Percentiles rank a stretch among this genome's conserved stretches.
These are phyloP conservation scores for Eimeria necatrix DNA, from an alignment of 169 alveolate genomes.

Conservation along the genomic window DNA sequence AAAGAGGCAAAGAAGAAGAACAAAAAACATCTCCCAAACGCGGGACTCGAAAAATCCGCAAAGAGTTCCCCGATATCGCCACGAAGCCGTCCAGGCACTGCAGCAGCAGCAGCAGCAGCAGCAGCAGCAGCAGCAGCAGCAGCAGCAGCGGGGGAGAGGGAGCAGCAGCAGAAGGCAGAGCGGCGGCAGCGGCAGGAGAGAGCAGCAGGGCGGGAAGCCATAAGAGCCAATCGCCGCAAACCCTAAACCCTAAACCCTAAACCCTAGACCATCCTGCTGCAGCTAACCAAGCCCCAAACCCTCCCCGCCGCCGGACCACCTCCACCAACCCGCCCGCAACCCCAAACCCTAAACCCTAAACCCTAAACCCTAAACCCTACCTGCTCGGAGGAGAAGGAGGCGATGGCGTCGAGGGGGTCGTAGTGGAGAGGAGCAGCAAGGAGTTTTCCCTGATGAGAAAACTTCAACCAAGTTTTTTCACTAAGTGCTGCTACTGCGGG, in stretches of 20 bases:
- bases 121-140: not conserved
- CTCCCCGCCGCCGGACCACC: not conserved
- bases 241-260: not conserved
- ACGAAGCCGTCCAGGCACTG: constrained; percentile 95
- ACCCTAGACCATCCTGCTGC: not conserved
- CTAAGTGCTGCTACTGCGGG: constrained; percentile 90
- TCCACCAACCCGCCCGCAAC: not conserved
- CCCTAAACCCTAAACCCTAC: not conserved
- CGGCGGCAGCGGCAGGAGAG: not conserved
- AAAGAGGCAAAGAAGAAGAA: constrained; percentile 90
- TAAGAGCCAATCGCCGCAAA: too few relatives aligned
- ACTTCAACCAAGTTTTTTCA: constrained; percentile 92
- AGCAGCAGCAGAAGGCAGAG: not conserved
- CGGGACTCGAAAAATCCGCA: constrained; percentile 90
- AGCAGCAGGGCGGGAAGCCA: too few relatives aligned
- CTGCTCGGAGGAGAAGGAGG: constrained; percentile 89
- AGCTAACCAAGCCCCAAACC: not conserved
- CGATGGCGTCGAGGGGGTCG: constrained; percentile 93
- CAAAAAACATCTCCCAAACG: constrained; percentile 95
- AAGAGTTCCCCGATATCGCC: constrained; percentile 93
- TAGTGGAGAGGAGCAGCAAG: constrained; percentile 91
- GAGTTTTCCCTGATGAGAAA: constrained; percentile 89
- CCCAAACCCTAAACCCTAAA: not conserved
- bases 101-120: constrained; percentile 73
- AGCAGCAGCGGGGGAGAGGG: not conserved